phyloP scores from a whole-genome alignment of 371 early-diverging fungal species.

The Fennellomyces sp. region DNA sequence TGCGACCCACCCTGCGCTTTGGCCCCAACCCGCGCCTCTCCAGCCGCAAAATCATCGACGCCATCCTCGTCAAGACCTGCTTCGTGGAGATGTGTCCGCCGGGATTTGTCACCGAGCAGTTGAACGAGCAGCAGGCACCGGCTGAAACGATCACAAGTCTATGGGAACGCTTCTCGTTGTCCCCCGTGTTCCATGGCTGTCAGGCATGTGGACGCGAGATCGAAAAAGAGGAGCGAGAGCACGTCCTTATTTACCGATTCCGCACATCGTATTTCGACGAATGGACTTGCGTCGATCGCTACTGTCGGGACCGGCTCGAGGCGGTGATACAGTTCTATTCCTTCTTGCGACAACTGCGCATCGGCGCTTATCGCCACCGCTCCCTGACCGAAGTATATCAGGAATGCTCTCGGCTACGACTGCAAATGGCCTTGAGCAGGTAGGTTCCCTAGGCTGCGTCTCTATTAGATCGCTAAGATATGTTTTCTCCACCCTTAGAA shows the following conservation, averaged over 20 bases:
- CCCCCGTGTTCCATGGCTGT: conserved; percentile 38
- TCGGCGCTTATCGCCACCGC: conserved; percentile 71
- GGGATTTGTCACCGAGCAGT: conserved; percentile 34
- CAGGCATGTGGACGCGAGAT: conserved; percentile 43
- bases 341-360: conserved; percentile 73
- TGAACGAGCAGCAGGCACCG: conserved; percentile 13
- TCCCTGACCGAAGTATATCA: conserved; percentile 65
- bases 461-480: background rate
- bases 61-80: conserved; percentile 78
- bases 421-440: conserved; percentile 65
- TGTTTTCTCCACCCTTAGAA: conserved; percentile 16
- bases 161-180: conserved; percentile 52
- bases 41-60: conserved; percentile 78
- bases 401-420: conserved; percentile 65
- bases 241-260: conserved; percentile 74
- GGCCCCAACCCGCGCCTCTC: conserved; percentile 84
- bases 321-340: conserved; percentile 80
- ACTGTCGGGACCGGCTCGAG: conserved; percentile 78
- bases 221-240: conserved; percentile 17
- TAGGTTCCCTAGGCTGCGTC: no score
- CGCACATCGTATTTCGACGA: conserved; percentile 68
- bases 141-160: conserved; percentile 27
- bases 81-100: conserved; percentile 66
- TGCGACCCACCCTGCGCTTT: conserved; percentile 86
- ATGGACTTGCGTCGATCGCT: conserved; percentile 79